Conservation (phyloP, 2,329 filamentous ascomycete species). For the Exophiala bonariae region DNA sequence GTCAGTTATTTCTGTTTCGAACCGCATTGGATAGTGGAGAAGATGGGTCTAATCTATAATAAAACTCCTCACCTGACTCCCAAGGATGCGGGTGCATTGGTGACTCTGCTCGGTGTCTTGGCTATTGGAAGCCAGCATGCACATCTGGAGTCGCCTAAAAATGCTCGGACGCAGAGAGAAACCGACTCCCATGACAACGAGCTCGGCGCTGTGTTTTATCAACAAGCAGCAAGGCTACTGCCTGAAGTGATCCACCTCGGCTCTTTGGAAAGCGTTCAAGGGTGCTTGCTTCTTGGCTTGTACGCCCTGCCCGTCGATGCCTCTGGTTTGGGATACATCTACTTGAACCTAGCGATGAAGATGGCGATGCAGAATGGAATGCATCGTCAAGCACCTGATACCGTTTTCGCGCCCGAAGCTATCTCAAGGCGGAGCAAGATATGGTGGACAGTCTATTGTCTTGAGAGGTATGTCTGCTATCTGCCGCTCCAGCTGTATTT, state of each 20-base stretch:
- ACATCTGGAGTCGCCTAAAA: constrained; percentile 38
- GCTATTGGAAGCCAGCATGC: constrained; percentile 47
- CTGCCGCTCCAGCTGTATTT: not conserved
- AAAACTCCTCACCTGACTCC: constrained; percentile 35
- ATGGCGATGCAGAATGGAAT: constrained; percentile 62
- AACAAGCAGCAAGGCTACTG: constrained; percentile 55
- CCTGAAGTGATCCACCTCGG: constrained; percentile 59
- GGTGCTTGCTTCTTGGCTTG: constrained; percentile 56
- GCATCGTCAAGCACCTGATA: constrained; percentile 54
- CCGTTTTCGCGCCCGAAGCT: constrained; percentile 48
- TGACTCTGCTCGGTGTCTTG: constrained; percentile 43
- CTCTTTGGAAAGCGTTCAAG: constrained; percentile 59
- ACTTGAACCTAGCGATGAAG: constrained; percentile 57
- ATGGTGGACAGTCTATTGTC: constrained; percentile 59
- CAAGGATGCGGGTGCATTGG: constrained; percentile 42
- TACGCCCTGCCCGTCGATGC: constrained; percentile 58
- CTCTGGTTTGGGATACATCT: constrained; percentile 58
- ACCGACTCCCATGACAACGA: too few relatives aligned
- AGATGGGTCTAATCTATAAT: constrained; percentile 39
- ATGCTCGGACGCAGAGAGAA: too few relatives aligned
- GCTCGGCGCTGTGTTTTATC: constrained; percentile 58
- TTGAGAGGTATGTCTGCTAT: constrained; percentile 49
- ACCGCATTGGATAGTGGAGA: constrained; percentile 41
- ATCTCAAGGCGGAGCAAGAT: constrained; percentile 56
- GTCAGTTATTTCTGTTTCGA: constrained; percentile 47